Base-by-base conservation (phyloP, 2,329 filamentous ascomycete genomes). In the Septoria petroselini region DNA sequence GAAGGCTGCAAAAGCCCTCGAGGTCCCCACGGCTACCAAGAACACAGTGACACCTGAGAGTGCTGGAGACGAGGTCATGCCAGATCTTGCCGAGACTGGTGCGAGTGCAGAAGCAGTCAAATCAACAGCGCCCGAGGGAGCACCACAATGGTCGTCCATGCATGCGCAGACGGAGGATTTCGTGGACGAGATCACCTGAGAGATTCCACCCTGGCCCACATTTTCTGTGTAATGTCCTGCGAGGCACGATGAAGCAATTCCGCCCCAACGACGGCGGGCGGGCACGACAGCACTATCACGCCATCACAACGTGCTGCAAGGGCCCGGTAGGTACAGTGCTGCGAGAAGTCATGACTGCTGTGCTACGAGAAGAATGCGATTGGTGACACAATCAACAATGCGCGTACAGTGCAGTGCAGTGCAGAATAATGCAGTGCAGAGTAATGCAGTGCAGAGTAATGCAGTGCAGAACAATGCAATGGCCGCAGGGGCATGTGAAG, bases 161-260 rank as follows among this genome's bases (percentile, higher is more conserved):
- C 53, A 55, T 30, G 53, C 53, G 9, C 30, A 55, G 33, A 38
- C 53, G 14, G 53, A 43, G 18, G 53, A 55, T 14, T 48, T 55
- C 18, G 33, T 40, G 21, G 53, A 50, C 9, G 48, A 50, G 15
- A 46, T 52, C 15, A 47, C 45, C 34, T 55, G 53, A 55, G 29
- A 15, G 3, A 27, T n/a, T n/a, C n/a, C n/a, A n/a, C n/a, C n/a
- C n/a, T n/a, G n/a, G n/a, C n/a, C n/a, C n/a, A n/a, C n/a, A n/a
- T n/a, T n/a, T n/a, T n/a, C n/a, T n/a, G n/a, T n/a, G n/a, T n/a
- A n/a, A n/a, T n/a, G n/a, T n/a, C n/a, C n/a, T n/a, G n/a, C n/a
- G n/a, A n/a, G n/a, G n/a, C n/a, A n/a, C n/a, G n/a, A n/a, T n/a
- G n/a, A n/a, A n/a, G n/a, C n/a, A n/a, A n/a, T n/a, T n/a, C n/a